Percentiles rank a stretch among this genome's conserved stretches.
phyloP scores from a whole-genome alignment of 1,139 yeast species.

The Saccharomycopsis crataegensis region DNA sequence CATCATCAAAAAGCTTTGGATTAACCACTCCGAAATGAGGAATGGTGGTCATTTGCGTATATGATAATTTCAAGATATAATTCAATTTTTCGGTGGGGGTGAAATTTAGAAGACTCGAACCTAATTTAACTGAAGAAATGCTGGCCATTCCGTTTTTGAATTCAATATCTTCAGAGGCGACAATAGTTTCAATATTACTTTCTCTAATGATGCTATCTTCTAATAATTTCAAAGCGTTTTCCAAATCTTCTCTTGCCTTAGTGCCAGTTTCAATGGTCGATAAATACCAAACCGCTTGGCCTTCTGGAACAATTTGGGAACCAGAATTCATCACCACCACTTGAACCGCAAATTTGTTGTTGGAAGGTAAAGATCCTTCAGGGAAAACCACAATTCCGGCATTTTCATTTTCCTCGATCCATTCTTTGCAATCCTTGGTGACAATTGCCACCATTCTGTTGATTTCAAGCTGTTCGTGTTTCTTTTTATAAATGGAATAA shows the following conservation, averaged over 20 bases:
- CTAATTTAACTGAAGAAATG: conserved; percentile 50
- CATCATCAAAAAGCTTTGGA: conserved; percentile 30
- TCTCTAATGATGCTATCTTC: conserved; percentile 32
- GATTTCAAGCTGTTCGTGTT: conserved; percentile 40
- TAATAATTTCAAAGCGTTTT: conserved; percentile 71
- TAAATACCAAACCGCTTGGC: conserved; percentile 85
- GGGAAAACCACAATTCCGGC: conserved; percentile 91
- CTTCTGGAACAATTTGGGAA: conserved; percentile 82
- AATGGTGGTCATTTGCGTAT: conserved; percentile 62
- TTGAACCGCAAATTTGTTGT: conserved; percentile 70
- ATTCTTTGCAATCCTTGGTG: conserved; percentile 78
- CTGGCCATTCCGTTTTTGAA: conserved; percentile 34
- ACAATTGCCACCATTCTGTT: conserved; percentile 79
- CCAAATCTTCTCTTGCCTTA: conserved; percentile 70
- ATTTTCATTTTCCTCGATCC: conserved; percentile 82
- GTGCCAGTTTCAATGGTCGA: conserved; percentile 69
- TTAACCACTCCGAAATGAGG: conserved; percentile 42
- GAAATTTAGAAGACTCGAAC: conserved; percentile 75
- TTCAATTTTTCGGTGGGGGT: conserved; percentile 76
- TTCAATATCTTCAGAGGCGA: conserved; percentile 42
- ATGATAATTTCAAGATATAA: conserved; percentile 70
- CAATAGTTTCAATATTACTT: not conserved
- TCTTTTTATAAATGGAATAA: conserved; percentile 25
- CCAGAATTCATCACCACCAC: conserved; percentile 85
- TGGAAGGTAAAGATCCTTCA: conserved; percentile 66